Percentiles rank a stretch among this genome's conserved stretches.
Evolutionary conservation across 192 early-diverging fungal genomes (phyloP).

Genomic region (Lobosporangium transversale): DNA sequence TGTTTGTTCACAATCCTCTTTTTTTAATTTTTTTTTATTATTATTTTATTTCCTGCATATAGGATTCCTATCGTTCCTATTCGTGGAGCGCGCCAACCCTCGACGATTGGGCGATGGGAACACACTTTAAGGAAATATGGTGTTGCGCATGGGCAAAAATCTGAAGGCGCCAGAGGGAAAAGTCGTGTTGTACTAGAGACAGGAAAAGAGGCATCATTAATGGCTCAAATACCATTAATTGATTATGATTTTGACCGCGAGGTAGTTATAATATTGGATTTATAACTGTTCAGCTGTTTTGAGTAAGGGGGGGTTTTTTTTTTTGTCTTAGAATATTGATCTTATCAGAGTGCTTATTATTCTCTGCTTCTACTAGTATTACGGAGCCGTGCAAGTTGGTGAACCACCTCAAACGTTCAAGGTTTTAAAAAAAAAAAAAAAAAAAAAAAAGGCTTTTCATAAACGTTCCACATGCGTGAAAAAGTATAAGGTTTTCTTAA

Average conservation of each 20-base stretch:
- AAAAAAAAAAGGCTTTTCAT: neutral
- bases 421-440: neutral
- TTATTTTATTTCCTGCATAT: too few species aligned
- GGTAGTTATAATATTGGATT: neutral
- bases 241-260: constrained; percentile 1
- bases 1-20: too few species aligned
- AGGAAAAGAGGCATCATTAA: too few species aligned
- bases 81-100: neutral
- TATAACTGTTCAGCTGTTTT: too few species aligned
- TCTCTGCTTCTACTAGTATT: constrained; percentile 1
- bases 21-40: too few species aligned
- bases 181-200: too few species aligned
- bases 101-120: neutral
- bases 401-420: constrained; percentile 5
- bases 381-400: neutral
- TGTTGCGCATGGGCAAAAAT: neutral
- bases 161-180: neutral
- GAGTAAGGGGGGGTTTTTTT: too few species aligned
- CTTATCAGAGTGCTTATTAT: too few species aligned
- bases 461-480: too few species aligned
- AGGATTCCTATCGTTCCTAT: neutral
- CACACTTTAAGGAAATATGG: neutral
- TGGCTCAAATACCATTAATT: too few species aligned
- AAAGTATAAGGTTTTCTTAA: too few species aligned
- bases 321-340: too few species aligned